These are phyloP conservation scores for Phytopythium delawarense DNA, from an alignment of 352 stramenopile species.

Conservation along the genomic window DNA sequence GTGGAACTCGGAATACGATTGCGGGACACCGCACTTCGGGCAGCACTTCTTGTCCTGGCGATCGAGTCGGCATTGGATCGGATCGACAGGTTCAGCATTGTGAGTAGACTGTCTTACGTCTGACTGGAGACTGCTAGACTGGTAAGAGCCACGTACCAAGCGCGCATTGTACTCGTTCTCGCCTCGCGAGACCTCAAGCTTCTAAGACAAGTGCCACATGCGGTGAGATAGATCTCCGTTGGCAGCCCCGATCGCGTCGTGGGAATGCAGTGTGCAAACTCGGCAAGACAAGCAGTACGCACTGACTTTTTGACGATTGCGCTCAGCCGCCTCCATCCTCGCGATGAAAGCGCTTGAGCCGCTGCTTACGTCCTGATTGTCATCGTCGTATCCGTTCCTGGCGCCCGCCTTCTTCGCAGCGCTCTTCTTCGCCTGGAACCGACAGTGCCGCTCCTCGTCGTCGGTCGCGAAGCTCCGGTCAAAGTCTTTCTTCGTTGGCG, in stretches of 20 bases:
- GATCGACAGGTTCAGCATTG: neutral
- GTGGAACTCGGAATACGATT: conserved; percentile 80
- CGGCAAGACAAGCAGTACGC: neutral
- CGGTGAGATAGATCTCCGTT: neutral
- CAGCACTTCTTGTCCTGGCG: conserved; percentile 76
- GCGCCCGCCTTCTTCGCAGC: conserved; percentile 13
- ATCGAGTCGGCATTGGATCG: neutral
- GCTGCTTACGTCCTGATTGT: conserved; percentile 19
- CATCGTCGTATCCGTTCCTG: conserved; percentile 15
- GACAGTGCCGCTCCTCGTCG: conserved; percentile 71
- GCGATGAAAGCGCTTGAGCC: conserved; percentile 37
- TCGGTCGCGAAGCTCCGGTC: conserved; percentile 59
- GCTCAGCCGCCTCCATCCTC: conserved; percentile 75
- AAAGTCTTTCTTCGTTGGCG: conserved; percentile 34
- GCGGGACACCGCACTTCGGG: conserved; percentile 53
- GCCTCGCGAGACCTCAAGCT: conserved; percentile 62
- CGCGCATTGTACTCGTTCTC: conserved; percentile 74
- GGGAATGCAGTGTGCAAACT: neutral
- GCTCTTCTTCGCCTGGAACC: conserved; percentile 45
- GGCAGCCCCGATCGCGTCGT: neutral
- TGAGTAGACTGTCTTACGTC: neutral
- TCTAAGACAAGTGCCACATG: conserved; percentile 24
- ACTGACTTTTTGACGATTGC: conserved; percentile 68
- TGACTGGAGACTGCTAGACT: neutral
- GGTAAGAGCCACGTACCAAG: conserved; percentile 21